Base-by-base conservation (phyloP, 2,329 filamentous ascomycete species). In the Ophiosphaerella herpotricha region DNA sequence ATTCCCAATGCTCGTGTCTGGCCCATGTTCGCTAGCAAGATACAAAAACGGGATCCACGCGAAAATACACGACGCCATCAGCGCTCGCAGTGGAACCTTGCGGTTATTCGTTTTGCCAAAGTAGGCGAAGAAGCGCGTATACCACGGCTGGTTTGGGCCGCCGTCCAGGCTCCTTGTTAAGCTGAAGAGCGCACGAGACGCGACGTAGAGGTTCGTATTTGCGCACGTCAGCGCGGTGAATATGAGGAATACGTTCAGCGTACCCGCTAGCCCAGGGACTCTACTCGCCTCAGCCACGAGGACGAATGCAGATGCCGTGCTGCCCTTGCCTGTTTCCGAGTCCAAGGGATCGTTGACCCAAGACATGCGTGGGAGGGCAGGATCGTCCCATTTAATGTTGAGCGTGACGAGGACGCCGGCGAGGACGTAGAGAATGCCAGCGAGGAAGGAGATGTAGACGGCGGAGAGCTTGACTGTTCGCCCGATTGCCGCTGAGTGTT, bases 31-130 rank as follows among this genome's bases (percentile, higher is more conserved):
- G 6, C 26, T 46, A 4, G 39, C 18, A 11, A 77, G 63, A 40
- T 75, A 72, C 16, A 77, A 49, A 39, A 77, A 77, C 2, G 75
- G 75, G 8, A 77, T 68, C 75, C 75, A 77, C 45, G 66, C 62
- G 43, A 77, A 76, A n/a, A 74, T 40, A 2, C 72, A 67, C 2
- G 75, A 76, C 16, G 75, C 58, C 7, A 75, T 55, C 55, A 77
- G 68, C 2, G 75, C 73, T 32, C 34, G 43, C 23, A 39, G 24
- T 31, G 34, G 74, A 7, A 77, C 73, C 23, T 62, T 64, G 32
- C 57, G 55, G 4, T 54, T 51, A 33, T 69, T 71, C 1, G 67
- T 73, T 46, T 58, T 62, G 2, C 68, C 70, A 18, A 73, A 62
- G 53, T 59, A 71, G 1, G 68, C 64, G n/a, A 73, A 52, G 1